Conservation (phyloP, 306 rosid genomes). For the Prunus mira region DNA sequence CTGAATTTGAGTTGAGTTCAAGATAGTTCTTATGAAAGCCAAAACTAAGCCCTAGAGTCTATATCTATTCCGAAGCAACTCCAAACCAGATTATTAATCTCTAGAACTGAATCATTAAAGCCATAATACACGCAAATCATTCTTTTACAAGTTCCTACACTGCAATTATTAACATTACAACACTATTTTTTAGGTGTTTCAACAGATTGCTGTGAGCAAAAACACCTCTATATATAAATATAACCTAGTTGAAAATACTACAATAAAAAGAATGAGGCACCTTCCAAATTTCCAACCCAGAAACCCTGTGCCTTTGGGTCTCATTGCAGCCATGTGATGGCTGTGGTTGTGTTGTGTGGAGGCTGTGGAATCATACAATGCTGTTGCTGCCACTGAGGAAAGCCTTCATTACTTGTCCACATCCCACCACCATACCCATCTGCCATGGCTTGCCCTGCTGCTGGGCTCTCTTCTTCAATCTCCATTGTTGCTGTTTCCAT, state of each 20-base stretch:
- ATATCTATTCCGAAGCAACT: not conserved
- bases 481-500: slow-evolving; percentile 49
- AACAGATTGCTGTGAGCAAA: not conserved
- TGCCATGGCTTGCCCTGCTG: slow-evolving; percentile 9
- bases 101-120: not conserved
- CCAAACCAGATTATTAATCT: not conserved
- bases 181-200: not conserved
- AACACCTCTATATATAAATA: not conserved
- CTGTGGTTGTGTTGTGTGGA: slow-evolving; percentile 63
- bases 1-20: no score
- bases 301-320: not conserved
- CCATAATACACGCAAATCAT: not conserved
- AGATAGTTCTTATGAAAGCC: no score
- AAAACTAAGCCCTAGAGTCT: no score
- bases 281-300: not conserved
- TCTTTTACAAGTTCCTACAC: not conserved
- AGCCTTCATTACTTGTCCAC: slow-evolving; percentile 25
- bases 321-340: slow-evolving; percentile 72
- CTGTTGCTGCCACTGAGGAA: slow-evolving; percentile 59
- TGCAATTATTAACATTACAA: not conserved
- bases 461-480: slow-evolving; percentile 39
- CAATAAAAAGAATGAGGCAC: not conserved
- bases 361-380: slow-evolving; percentile 72
- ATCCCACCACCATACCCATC: slow-evolving; percentile 25
- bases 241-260: not conserved